Percentiles rank a stretch among this genome's conserved stretches.
phyloP scores from a whole-genome alignment of 352 stramenopile species.

The Globisporangium radiosum region DNA sequence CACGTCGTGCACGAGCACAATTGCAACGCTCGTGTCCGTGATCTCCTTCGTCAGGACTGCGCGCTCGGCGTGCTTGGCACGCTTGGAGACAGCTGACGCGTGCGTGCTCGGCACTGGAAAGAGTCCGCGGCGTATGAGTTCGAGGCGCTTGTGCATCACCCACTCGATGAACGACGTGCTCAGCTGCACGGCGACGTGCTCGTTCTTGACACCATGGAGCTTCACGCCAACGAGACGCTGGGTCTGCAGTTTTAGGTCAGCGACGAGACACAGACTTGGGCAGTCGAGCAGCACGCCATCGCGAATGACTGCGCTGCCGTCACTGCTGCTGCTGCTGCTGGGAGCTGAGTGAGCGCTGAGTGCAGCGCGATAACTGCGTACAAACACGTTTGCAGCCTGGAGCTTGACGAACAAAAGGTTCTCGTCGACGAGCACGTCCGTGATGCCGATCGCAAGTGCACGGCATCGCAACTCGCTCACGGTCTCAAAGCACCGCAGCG shows the following conservation, averaged over 20 bases:
- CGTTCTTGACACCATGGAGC: constrained; percentile 17
- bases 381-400: constrained; percentile 11
- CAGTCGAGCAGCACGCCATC: constrained; percentile 8
- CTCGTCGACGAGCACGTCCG: constrained; percentile 44
- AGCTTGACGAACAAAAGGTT: constrained; percentile 43
- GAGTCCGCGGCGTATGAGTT: constrained; percentile 27
- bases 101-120: not conserved
- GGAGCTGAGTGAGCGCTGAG: not conserved
- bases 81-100: not conserved
- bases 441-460: constrained; percentile 46
- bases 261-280: constrained; percentile 9
- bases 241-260: constrained; percentile 19
- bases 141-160: constrained; percentile 24
- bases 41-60: constrained; percentile 8
- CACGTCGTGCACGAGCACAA: constrained; percentile 9
- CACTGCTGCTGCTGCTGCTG: not conserved
- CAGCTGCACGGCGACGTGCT: constrained; percentile 27
- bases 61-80: not conserved
- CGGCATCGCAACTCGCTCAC: constrained; percentile 28
- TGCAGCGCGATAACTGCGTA: constrained; percentile 7
- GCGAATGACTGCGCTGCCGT: not conserved
- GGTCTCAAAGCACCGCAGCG: constrained; percentile 27
- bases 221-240: constrained; percentile 35
- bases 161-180: constrained; percentile 40
- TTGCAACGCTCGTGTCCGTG: constrained; percentile 1